Base-by-base conservation (phyloP, 371 early-diverging fungal species). In the Mucor velutinosus region DNA sequence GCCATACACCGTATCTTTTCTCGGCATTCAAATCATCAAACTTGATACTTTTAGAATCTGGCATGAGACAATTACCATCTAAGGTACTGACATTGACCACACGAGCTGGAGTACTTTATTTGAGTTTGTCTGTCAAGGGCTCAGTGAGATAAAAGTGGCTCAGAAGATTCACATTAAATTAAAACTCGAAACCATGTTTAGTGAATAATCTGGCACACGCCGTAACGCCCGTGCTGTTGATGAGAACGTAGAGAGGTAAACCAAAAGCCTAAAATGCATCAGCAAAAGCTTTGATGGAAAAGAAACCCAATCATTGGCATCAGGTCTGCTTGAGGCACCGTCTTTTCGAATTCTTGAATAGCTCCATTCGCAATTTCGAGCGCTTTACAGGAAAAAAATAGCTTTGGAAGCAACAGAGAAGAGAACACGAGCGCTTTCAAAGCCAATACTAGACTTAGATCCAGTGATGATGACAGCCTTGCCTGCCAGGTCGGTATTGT, bases 391-490 rank as follows among this genome's bases (percentile, higher is more conserved):
- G 86, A 85, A 23, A 90, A 90, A 47, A 23, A 83, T 69, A 0
- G 57, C 64, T 55, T 64, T 64, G 3, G 64, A 57, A 39, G 57
- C 56, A 19, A 56, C 41, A 0, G n/a, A 29, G 0, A 57, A 23
- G 6, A 64, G 29, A 3, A 56, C 55, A 37, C 64, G 55, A 27
- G 64, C 41, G 7, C 41, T 64, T 12, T 55, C 64, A 0, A 64
- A 14, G 7, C 64, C 64, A 17, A 69, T 75, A 58, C 93, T 92
- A 15, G 82, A 72, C 65, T 86, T 89, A 10, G 83, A 86, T 29
- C 94, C 94, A 21, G 92, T 92, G 27, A 93, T 87, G 39, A 93
- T 82, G 43, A 85, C 88, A 35, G 81, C 65, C 72, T 89, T 89
- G 21, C 86, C 87, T 19, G 76, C 65, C 19, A 89, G 77, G 61